Conservation (phyloP, 2,329 filamentous ascomycete species). For the Aureobasidium musti region DNA sequence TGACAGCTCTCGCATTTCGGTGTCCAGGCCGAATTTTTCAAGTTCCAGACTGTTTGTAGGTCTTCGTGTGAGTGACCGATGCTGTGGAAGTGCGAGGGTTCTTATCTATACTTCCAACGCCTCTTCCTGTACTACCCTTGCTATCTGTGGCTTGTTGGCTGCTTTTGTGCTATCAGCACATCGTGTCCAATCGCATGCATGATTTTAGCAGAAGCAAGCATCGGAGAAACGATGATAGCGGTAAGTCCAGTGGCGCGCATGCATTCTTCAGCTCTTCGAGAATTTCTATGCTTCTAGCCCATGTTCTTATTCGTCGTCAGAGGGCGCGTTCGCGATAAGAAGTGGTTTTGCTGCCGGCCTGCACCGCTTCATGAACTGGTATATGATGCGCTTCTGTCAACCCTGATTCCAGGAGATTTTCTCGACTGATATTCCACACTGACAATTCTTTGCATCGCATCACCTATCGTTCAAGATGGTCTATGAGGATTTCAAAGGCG, state of each 20-base stretch:
- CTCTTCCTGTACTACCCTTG: neutral
- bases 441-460: too few relatives aligned
- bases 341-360: too few relatives aligned
- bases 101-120: slow-evolving; percentile 14
- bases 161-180: neutral
- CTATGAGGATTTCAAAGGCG: neutral
- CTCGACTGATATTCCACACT: neutral
- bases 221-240: neutral
- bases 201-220: neutral
- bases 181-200: slow-evolving; percentile 4
- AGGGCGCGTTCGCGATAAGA: neutral
- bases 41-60: neutral
- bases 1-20: neutral
- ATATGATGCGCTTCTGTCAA: neutral
- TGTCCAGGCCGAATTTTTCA: neutral
- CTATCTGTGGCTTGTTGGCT: neutral
- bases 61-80: neutral
- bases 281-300: neutral
- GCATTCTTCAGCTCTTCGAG: neutral
- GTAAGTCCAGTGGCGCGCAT: neutral
- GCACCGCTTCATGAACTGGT: neutral
- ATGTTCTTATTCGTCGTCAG: neutral
- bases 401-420: neutral
- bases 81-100: neutral
- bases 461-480: neutral